Percentiles rank a stretch among this genome's conserved stretches.
Evolutionary conservation across 2,329 filamentous ascomycete genomes (phyloP).

Genomic region (Arthroderma uncinatum): DNA sequence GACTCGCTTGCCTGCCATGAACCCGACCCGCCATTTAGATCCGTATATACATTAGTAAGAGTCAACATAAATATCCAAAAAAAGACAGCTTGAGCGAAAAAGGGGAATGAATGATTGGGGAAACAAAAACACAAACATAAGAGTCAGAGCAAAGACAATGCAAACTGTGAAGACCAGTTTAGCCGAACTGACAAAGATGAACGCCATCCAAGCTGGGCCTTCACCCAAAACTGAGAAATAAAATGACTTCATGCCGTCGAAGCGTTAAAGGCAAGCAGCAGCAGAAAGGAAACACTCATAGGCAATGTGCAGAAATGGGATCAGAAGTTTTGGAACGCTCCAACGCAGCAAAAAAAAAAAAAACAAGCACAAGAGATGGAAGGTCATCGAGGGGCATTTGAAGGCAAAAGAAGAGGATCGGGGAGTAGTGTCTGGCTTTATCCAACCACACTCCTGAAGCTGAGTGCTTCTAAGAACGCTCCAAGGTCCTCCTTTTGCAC

Average conservation of each 20-base stretch:
- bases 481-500: conserved; percentile 92
- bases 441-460: conserved; percentile 74
- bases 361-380: not conserved
- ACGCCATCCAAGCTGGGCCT: not conserved
- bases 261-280: not conserved
- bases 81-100: not conserved
- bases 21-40: not conserved
- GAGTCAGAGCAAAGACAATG: conserved; percentile 1
- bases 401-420: not conserved
- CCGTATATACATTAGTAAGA: conserved; percentile 13
- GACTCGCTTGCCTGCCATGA: not conserved
- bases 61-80: not conserved
- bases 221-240: not conserved
- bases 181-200: not conserved
- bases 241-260: not conserved
- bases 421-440: conserved; percentile 17
- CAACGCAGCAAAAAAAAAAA: conserved; percentile 2
- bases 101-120: not conserved
- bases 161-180: not conserved
- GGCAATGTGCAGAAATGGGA: not conserved
- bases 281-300: not conserved
- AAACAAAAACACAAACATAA: not conserved
- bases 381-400: not conserved
- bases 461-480: conserved; percentile 82
- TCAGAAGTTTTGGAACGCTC: not conserved